Evolutionary conservation across 352 stramenopile species (phyloP).

Genomic region (Phytopythium mirpurense): DNA sequence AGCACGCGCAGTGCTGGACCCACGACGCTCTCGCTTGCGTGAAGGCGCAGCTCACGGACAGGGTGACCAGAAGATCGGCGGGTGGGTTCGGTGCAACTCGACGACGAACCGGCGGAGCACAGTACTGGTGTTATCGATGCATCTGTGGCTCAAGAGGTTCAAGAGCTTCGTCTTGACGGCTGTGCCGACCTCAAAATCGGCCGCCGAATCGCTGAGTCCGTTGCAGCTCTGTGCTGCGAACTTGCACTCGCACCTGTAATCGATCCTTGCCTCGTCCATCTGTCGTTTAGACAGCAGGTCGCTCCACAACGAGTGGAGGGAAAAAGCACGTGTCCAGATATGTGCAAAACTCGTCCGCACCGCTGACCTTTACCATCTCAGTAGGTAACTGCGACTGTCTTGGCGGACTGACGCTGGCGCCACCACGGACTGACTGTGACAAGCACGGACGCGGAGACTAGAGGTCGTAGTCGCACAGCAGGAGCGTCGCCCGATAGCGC

Average conservation of each 20-base stretch:
- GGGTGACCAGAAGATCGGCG: conserved; percentile 31
- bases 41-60: conserved; percentile 50
- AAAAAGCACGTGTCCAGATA: conserved; percentile 8
- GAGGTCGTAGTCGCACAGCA: conserved; percentile 4
- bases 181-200: neutral
- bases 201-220: neutral
- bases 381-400: neutral
- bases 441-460: neutral
- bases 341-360: neutral
- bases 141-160: too few relatives aligned
- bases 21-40: conserved; percentile 28
- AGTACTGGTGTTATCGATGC: neutral
- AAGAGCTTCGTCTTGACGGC: conserved; percentile 1
- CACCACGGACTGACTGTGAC: neutral
- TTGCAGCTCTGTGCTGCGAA: conserved; percentile 25
- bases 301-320: conserved; percentile 9
- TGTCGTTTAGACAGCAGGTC: conserved; percentile 43
- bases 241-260: conserved; percentile 53
- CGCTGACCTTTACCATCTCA: neutral
- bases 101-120: conserved; percentile 46
- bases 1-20: conserved; percentile 35
- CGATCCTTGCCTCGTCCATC: conserved; percentile 55
- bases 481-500: neutral
- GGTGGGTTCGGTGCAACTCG: conserved; percentile 34
- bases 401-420: conserved; percentile 7